Base-by-base conservation (phyloP, 139 green algal genomes). In the Volvox africanus region DNA sequence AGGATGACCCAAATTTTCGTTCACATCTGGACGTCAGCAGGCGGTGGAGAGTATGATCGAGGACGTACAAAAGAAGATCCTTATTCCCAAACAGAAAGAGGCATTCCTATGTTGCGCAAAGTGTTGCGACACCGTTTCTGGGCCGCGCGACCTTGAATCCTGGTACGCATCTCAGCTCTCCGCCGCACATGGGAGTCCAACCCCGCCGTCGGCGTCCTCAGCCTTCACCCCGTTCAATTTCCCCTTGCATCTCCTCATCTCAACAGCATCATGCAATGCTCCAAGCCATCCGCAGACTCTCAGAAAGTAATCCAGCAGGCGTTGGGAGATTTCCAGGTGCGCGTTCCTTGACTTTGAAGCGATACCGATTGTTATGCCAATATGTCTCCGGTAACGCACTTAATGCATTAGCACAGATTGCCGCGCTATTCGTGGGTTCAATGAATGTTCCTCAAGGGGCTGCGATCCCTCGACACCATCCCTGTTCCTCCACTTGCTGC, bases 71-170 rank as follows among this genome's bases (percentile, higher is more conserved):
- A 62, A 75, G 24, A 91, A 37, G 3, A 68, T 92, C 87, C 75
- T 95, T 6, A 91, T 94, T 26, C 92, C 93, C 0, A 79, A 86
- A 36, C 93, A 94, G 33, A 94, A 94, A 65, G 92, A 94, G 71
- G 87, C 93, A 0, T 95, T 95, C 80, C 90, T 94, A 1, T 95
- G 93, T 76, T 92, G 89, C 67, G 93, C 93, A 2, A 88, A 89
- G 22, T 95, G 93, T 69, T 95, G 93, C 50, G 93, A 95, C 79
- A 82, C 44, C 9, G 20, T 28, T 24, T 26, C 61, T 2, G 71
- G 80, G 79, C 71, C 91, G 30, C 88, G 87, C 55, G 65, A 90
- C 14, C 86, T 95, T 17, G 91, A 95, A 78, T 35, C n/a, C 2
- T 92, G 89, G 89, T 92, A 37, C 88, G 32, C 75, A 81, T 55